A percentile compares a stretch with the other conserved stretches of the same genome.
These are phyloP conservation scores for grape (Vitis vinifera) DNA, from an alignment of 164 flowering plant genomes.

Conservation along the genomic window ASM3070453v1 NC_081808.1:4776001-4776500, in stretches of 20 bases:
- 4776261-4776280: conserved; percentile 42
- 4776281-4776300: conserved; percentile 53
- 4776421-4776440: conserved; percentile 40
- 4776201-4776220: conserved; percentile 46
- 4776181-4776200: conserved; percentile 54
- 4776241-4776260: conserved; percentile 44
- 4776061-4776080: conserved; percentile 45
- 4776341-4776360: conserved; percentile 29
- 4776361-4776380: conserved; percentile 47
- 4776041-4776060: conserved; percentile 43
- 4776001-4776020: conserved; percentile 55
- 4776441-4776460: conserved; percentile 49
- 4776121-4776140: conserved; percentile 46
- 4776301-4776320: conserved; percentile 42
- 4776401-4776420: conserved; percentile 41
- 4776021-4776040: conserved; percentile 44
- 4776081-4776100: conserved; percentile 41
- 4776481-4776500: conserved; percentile 56
- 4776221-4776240: conserved; percentile 40
- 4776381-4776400: conserved; percentile 43
- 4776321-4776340: conserved; percentile 52
- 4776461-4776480: conserved; percentile 42
- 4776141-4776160: conserved; percentile 30
- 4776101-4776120: conserved; percentile 42
- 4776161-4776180: conserved; percentile 37